A percentile compares a stretch with the other conserved stretches of the same genome.
These are phyloP conservation scores for Capsicum baccatum DNA, from an alignment of 257 asterid genomes.

Conservation along the genomic window DNA sequence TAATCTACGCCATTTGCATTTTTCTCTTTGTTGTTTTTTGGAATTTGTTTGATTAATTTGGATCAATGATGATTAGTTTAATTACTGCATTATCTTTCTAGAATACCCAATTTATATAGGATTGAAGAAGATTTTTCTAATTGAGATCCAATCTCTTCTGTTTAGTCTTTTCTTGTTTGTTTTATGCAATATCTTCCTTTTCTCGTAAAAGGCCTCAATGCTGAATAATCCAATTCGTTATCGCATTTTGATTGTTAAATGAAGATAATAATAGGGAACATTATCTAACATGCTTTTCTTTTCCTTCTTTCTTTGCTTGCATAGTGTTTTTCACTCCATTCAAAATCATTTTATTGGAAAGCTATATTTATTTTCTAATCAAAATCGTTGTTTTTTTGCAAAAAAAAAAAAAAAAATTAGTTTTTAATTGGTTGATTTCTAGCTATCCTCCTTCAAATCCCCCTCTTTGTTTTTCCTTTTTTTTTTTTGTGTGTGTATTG, in stretches of 20 bases:
- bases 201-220: neutral
- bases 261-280: conserved; percentile 1
- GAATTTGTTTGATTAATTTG: neutral
- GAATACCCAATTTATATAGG: neutral
- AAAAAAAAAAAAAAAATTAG: too few relatives aligned
- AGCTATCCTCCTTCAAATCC: too few relatives aligned
- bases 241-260: conserved; percentile 25
- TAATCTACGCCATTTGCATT: neutral
- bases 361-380: neutral
- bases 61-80: conserved; percentile 6
- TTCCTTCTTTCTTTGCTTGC: neutral
- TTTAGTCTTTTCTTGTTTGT: neutral
- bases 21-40: neutral
- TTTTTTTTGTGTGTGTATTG: too few relatives aligned
- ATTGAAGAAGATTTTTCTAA: conserved; percentile 14
- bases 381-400: too few relatives aligned
- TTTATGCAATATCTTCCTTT: neutral
- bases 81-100: conserved; percentile 29
- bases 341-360: neutral
- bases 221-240: conserved; percentile 21
- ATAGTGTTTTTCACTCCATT: neutral
- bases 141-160: neutral
- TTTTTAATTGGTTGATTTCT: too few relatives aligned
- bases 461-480: too few relatives aligned
- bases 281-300: conserved; percentile 13